Conservation (phyloP, 2,329 filamentous ascomycete genomes). For the Escovopsis weberi region DNA sequence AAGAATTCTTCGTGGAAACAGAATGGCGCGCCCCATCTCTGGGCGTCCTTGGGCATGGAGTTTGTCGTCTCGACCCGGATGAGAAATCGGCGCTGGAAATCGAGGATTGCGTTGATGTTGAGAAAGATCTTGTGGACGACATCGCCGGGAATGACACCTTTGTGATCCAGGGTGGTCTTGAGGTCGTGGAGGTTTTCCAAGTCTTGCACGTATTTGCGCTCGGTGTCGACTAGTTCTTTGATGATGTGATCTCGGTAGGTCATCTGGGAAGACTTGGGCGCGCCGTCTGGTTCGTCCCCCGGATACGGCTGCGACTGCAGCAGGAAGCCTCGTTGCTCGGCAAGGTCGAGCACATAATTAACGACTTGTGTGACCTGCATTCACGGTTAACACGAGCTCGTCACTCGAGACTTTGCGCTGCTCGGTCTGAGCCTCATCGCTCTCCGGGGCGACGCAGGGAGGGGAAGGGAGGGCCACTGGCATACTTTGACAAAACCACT, state of each 20-base stretch:
- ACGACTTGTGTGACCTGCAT: conserved; percentile 67
- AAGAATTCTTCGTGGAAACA: conserved; percentile 74
- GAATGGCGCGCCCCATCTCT: conserved; percentile 95
- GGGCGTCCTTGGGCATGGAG: conserved; percentile 56
- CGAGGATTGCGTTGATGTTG: conserved; percentile 86
- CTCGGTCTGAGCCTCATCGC: not conserved
- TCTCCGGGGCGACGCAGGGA: not conserved
- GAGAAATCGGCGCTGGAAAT: conserved; percentile 88
- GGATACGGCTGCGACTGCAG: conserved; percentile 43
- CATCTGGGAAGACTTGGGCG: conserved; percentile 47
- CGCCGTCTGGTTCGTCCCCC: conserved; percentile 34
- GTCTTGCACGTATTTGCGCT: conserved; percentile 96
- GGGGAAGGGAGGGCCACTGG: conserved; percentile 1
- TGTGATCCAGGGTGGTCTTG: conserved; percentile 80
- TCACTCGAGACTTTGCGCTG: no score
- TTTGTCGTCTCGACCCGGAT: conserved; percentile 95
- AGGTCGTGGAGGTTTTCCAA: conserved; percentile 85
- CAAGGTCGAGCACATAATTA: conserved; percentile 78
- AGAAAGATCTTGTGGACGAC: conserved; percentile 89
- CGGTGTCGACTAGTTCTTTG: conserved; percentile 81
- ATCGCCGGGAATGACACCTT: conserved; percentile 76
- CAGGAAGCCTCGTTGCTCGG: conserved; percentile 64
- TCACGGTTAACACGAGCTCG: not conserved
- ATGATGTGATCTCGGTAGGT: conserved; percentile 75
- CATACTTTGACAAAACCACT: conserved; percentile 89